Base-by-base conservation (phyloP, 495 filamentous ascomycete species). In the Podospora pseudoanserina region DNA sequence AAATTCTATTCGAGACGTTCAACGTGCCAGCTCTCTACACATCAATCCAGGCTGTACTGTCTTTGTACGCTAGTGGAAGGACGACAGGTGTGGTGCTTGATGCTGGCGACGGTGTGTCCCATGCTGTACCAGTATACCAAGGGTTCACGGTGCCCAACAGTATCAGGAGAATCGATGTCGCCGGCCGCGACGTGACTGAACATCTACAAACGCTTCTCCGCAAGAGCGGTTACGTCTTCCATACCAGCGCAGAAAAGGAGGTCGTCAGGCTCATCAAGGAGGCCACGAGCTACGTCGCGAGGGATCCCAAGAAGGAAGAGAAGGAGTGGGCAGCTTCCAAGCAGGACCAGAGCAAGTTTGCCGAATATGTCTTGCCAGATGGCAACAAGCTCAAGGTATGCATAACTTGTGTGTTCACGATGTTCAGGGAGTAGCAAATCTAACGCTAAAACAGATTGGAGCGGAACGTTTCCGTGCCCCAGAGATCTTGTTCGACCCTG, bases 1-100 rank as follows among this genome's bases (percentile, higher is more conserved):
- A 99, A 77, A 94, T 98, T 68, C 89, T 99, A 70, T 99, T 99
- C 80, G 95, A 99, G 81, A 97, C 94, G 27, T 98, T 98, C 85
- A 99, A 98, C 75, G 93, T 97, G 2, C 95, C 95, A 3, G 96
- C 95, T 0, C 83, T 99, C 57, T 97, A 97, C 82, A 95, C 91
- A 23, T 97, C 94, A 5, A 97, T 99, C 65, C 95, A 99, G 83
- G 95, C 95, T 3, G 93, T 98, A 19, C 86, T 99, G 54, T 97
- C 96, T 11, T 85, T 99, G 5, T 99, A 98, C 81, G 93, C 95
- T 44, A 97, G 93, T 39, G 95, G 95, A 18, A 91, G 95, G 71
- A 99, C 95, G 3, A 99, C 96, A 1, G 95, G 95, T 71, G 92
- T 98, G 68, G 95, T 99, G 0, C 81, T 99, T 49, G 96, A 99